Evolutionary conservation across 2,329 filamentous ascomycete species (phyloP), one percentile per base, ranked within the genome.

Genomic region (Tolypocladium cylindrosporum): DNA sequence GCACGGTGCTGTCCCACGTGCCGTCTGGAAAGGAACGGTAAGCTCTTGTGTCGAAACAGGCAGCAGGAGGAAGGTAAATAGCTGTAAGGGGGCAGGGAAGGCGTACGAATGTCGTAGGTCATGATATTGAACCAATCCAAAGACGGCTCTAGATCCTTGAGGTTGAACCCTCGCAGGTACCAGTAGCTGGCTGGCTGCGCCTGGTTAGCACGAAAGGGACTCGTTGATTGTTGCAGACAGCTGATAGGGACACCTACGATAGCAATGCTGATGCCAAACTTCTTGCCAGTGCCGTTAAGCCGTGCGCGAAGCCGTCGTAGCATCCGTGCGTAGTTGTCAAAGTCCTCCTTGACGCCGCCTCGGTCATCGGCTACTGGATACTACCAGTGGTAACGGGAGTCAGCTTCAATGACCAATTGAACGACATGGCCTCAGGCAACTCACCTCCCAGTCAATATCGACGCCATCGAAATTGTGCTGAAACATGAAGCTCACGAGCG

Each of bases 401-500:
- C 31, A 34, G 31, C 31, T 34, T 1, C 7, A 9, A 9, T 7
- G 7, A 34, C 7, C 31, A 34, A 2, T 31, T 31, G 5, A 31
- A 34, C 7, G 8, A 34, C 1, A 9, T 34, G 31, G 31, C 1
- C 7, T 8, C 1, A 34, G 31, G 31, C 31, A 34, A 34, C 31
- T 34, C 31, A 34, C 31, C 31, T 42, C 41, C 41, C 41, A 42
- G 41, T 42, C 41, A 16, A 42, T 39, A 41, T 34, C 31, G 31
- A 34, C 40, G 14, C 40, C 40, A 5, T 41, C 40, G 8, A 41
- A 41, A 9, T 21, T 21, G n/a, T 42, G 41, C n/a, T 16, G 19
- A 16, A n/a, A 16, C 41, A 42, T 42, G 8, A 42, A 42, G 8
- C 14, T 42, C 19, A 42, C 75, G 55, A 59, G 57, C 24, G 41